Conservation (phyloP, 768 basidiomycete species). For the Auricularia cornea region DNA sequence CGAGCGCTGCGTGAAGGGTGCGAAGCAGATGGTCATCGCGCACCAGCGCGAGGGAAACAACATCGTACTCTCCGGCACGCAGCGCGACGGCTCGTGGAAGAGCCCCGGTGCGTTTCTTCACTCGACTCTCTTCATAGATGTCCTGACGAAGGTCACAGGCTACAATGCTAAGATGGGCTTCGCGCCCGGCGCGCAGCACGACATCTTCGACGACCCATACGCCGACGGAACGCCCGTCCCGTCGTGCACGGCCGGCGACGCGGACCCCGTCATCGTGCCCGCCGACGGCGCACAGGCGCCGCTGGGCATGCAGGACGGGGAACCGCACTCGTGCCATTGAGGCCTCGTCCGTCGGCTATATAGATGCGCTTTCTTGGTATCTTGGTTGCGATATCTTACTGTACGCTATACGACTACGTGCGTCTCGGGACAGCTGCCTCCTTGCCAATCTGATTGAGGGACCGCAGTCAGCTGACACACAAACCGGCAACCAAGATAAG, state of each 20-base stretch:
- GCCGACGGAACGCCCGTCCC: not conserved
- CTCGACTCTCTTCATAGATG: not conserved
- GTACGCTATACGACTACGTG: no score
- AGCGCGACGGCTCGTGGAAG: conserved; percentile 5
- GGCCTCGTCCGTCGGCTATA: no score
- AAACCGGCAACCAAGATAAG: no score
- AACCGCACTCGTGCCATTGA: no score
- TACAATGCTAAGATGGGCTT: not conserved
- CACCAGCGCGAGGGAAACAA: conserved; percentile 10
- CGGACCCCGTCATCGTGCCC: no score
- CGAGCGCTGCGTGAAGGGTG: conserved; percentile 1
- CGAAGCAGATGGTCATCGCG: conserved; percentile 10
- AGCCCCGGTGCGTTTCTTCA: not conserved
- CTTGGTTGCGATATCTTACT: no score
- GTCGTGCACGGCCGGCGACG: not conserved
- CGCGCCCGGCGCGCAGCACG: not conserved
- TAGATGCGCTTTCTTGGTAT: no score
- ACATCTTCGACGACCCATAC: conserved; percentile 2
- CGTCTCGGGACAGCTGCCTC: no score
- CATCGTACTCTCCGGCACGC: not conserved
- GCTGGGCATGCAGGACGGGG: no score
- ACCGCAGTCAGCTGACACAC: no score
- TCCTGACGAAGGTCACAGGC: not conserved
- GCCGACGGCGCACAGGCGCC: no score
- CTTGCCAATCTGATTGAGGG: no score